Conservation (phyloP, 2,329 filamentous ascomycete species). For the Cladosporium colombiae region DNA sequence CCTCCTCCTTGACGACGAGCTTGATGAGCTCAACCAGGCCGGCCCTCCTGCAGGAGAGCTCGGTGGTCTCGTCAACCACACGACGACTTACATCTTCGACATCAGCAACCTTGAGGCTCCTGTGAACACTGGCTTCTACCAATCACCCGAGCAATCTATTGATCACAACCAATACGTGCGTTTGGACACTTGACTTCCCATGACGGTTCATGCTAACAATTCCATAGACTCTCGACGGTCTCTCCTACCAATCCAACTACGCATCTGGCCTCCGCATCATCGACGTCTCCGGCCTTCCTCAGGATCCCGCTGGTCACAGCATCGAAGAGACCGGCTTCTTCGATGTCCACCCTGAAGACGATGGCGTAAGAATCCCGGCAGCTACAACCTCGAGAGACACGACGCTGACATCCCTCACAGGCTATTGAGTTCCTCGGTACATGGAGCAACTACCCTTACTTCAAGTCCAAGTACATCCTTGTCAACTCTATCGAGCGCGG, state of each 20-base stretch:
- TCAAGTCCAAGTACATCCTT: conserved; percentile 46
- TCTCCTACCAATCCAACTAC: conserved; percentile 55
- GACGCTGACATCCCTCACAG: not conserved
- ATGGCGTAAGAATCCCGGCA: conserved; percentile 30
- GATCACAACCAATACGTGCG: conserved; percentile 55
- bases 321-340: conserved; percentile 41
- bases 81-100: conserved; percentile 55
- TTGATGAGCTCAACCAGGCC: conserved; percentile 47
- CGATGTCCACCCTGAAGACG: conserved; percentile 39
- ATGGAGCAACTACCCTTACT: conserved; percentile 44
- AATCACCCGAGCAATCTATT: conserved; percentile 44
- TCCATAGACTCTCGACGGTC: conserved; percentile 37
- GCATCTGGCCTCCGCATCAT: conserved; percentile 47
- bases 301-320: conserved; percentile 33
- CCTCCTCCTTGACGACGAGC: conserved; percentile 55
- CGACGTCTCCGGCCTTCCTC: conserved; percentile 35
- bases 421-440: conserved; percentile 44
- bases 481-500: conserved; percentile 53
- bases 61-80: conserved; percentile 41
- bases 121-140: conserved; percentile 47
- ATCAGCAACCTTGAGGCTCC: conserved; percentile 46
- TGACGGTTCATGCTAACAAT: not conserved
- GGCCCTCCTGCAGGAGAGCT: conserved; percentile 38
- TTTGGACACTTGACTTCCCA: not conserved
- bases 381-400: no score